Evolutionary conservation across 1,284 basidiomycete species (phyloP).

Genomic region (Ceratobasidium sp.): DNA sequence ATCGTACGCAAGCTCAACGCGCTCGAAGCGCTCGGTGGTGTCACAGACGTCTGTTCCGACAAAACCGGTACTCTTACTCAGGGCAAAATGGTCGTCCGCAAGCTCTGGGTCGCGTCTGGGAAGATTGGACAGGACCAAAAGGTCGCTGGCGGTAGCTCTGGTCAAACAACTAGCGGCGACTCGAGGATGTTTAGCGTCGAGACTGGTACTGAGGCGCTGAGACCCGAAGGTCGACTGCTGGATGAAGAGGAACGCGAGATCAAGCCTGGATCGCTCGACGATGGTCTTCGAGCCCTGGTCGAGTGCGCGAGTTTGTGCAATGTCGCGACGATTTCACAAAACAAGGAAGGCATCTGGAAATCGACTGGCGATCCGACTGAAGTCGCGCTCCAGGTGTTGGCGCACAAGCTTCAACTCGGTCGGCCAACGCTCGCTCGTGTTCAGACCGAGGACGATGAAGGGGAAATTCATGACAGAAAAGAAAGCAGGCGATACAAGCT

Average conservation of each 20-base stretch:
- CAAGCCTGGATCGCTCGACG: slow-evolving; percentile 11
- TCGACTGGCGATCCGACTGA: slow-evolving; percentile 77
- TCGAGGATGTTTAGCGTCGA: slow-evolving; percentile 33
- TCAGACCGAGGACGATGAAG: slow-evolving; percentile 14
- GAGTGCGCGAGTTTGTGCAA: slow-evolving; percentile 53
- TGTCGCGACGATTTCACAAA: slow-evolving; percentile 54
- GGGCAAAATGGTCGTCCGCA: slow-evolving; percentile 51
- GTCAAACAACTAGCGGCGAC: background rate
- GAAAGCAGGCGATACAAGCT: slow-evolving; percentile 43
- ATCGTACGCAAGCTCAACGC: slow-evolving; percentile 67
- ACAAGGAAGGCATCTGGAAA: slow-evolving; percentile 62
- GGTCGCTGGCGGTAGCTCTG: background rate
- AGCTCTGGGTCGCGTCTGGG: slow-evolving; percentile 31
- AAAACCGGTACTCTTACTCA: slow-evolving; percentile 64
- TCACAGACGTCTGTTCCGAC: slow-evolving; percentile 64
- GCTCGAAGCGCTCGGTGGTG: slow-evolving; percentile 65
- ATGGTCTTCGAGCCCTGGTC: slow-evolving; percentile 21
- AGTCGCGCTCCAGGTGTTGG: slow-evolving; percentile 69
- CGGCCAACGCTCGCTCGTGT: slow-evolving; percentile 31
- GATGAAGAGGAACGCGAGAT: slow-evolving; percentile 13
- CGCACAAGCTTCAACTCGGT: slow-evolving; percentile 49
- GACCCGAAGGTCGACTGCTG: slow-evolving; percentile 19
- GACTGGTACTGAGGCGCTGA: slow-evolving; percentile 18
- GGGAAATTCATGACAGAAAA: slow-evolving; percentile 17
- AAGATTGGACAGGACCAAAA: slow-evolving; percentile 17